Evolutionary conservation across 1,284 basidiomycete species (phyloP).

Genomic region (Megacollybia platyphylla): DNA sequence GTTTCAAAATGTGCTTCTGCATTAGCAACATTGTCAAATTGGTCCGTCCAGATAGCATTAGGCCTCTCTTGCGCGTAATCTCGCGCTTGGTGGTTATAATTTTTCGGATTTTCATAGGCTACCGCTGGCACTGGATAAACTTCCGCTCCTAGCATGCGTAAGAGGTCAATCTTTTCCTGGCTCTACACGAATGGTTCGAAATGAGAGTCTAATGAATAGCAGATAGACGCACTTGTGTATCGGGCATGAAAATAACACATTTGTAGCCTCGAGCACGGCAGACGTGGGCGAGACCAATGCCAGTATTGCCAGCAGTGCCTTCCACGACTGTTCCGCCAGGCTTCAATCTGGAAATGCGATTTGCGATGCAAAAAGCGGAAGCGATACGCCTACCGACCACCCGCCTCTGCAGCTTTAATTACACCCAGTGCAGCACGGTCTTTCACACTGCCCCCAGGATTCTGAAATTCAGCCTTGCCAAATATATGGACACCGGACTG

Average conservation of each 20-base stretch:
- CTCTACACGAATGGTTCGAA: slow-evolving; percentile 32
- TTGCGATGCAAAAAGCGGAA: not conserved
- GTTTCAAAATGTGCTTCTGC: slow-evolving; percentile 80
- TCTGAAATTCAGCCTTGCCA: slow-evolving; percentile 97
- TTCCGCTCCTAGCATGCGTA: slow-evolving; percentile 94
- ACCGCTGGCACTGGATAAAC: slow-evolving; percentile 95
- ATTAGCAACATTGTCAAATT: slow-evolving; percentile 94
- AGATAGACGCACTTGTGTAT: slow-evolving; percentile 60
- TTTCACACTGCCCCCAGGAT: slow-evolving; percentile 98
- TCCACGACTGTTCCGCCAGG: slow-evolving; percentile 95
- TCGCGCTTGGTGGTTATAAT: slow-evolving; percentile 98
- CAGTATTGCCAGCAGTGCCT: slow-evolving; percentile 98
- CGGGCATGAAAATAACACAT: slow-evolving; percentile 99
- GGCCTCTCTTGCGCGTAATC: slow-evolving; percentile 72
- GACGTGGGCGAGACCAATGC: slow-evolving; percentile 92
- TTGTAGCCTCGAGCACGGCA: slow-evolving; percentile 90
- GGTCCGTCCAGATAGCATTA: slow-evolving; percentile 99
- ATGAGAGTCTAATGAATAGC: not conserved
- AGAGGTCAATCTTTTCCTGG: slow-evolving; percentile 96
- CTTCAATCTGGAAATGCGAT: slow-evolving; percentile 48
- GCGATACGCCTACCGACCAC: slow-evolving; percentile 44
- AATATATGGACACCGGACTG: slow-evolving; percentile 83
- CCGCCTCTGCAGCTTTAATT: slow-evolving; percentile 80
- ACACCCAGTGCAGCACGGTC: slow-evolving; percentile 93
- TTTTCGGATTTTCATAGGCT: slow-evolving; percentile 89